Evolutionary conservation across 495 filamentous ascomycete genomes (phyloP).

Genomic region (Cercophora newfieldiana): DNA sequence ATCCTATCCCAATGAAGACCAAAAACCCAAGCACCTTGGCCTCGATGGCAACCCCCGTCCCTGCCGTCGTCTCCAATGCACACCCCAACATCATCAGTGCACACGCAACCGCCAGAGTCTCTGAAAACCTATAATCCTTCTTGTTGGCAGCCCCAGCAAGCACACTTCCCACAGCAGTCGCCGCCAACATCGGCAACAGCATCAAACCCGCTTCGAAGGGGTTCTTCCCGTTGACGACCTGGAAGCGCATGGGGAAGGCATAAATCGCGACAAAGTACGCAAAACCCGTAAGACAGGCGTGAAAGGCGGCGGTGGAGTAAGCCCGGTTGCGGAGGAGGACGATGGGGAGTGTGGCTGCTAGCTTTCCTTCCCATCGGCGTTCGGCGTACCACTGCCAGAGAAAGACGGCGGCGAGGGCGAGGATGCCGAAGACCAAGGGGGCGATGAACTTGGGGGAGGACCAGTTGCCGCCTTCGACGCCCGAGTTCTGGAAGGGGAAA

Average conservation of each 20-base stretch:
- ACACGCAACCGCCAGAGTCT: constrained; percentile 37
- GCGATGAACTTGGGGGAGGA: constrained; percentile 42
- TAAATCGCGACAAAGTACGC: constrained; percentile 57
- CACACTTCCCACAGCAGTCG: constrained; percentile 47
- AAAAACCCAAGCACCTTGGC: constrained; percentile 44
- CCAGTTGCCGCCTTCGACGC: constrained; percentile 43
- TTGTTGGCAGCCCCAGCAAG: constrained; percentile 42
- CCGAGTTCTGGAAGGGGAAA: constrained; percentile 59
- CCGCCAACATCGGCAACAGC: constrained; percentile 58
- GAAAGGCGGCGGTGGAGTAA: constrained; percentile 37
- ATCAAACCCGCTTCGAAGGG: constrained; percentile 55
- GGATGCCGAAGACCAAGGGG: constrained; percentile 44
- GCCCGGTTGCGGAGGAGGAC: constrained; percentile 32
- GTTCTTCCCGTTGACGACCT: constrained; percentile 54
- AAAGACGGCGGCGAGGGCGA: constrained; percentile 45
- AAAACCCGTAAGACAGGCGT: constrained; percentile 54
- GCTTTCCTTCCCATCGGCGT: constrained; percentile 19
- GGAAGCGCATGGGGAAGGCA: constrained; percentile 58
- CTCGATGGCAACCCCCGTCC: constrained; percentile 30
- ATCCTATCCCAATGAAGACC: constrained; percentile 48
- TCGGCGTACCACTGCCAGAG: constrained; percentile 42
- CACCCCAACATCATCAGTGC: constrained; percentile 42
- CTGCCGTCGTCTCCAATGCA: constrained; percentile 39
- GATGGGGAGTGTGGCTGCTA: constrained; percentile 31
- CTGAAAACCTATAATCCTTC: constrained; percentile 34